Evolutionary conservation across 495 filamentous ascomycete genomes (phyloP), one percentile per base, ranked within the genome.

Genomic region (Penicillium nucicola): DNA sequence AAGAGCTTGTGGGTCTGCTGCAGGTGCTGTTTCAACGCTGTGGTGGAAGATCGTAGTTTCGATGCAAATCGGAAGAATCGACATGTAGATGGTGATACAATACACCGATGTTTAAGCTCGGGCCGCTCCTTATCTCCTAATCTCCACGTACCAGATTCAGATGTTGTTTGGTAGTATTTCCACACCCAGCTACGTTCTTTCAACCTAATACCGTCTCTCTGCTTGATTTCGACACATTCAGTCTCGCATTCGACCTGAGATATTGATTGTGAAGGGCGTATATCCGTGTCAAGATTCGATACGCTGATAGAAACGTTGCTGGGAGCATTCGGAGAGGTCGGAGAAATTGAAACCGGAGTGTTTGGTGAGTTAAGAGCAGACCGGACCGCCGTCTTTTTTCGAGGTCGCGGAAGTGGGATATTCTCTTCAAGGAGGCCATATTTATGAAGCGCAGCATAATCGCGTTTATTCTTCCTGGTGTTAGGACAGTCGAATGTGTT

Each of bases 221-320:
- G 20, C 20, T 22, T 32, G 42, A 30, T 32, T 45, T 45, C 42
- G 28, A 45, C 42, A 2, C 20, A 3, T 3, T 22, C 20, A 3
- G 5, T 5, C 20, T 22, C 20, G 20, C 20, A 22, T 22, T 22
- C 20, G 20, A 22, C 20, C 42, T 45, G 42, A 45, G 25, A 45
- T 45, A 45, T 34, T 45, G 42, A 45, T 45, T 45, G 25, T 17
- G 42, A 4, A 22, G 20, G 20, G 5, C 20, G 20, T 45, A 45
- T 45, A 45, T 32, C 42, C 42, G 42, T 45, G 33, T 45, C 42
- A 45, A 45, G 42, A 45, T 45, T 45, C 42, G 42, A 45, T 20
- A 45, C 18, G 18, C 42, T 17, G 12, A 45, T 45, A 45, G 42
- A 45, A 14, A 45, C 42, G 18, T 34, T 45, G 42, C 42, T 45